These are phyloP conservation scores for Flagelloscypha sp. DNA, from an alignment of 768 basidiomycete species.

Conservation along the genomic window DNA sequence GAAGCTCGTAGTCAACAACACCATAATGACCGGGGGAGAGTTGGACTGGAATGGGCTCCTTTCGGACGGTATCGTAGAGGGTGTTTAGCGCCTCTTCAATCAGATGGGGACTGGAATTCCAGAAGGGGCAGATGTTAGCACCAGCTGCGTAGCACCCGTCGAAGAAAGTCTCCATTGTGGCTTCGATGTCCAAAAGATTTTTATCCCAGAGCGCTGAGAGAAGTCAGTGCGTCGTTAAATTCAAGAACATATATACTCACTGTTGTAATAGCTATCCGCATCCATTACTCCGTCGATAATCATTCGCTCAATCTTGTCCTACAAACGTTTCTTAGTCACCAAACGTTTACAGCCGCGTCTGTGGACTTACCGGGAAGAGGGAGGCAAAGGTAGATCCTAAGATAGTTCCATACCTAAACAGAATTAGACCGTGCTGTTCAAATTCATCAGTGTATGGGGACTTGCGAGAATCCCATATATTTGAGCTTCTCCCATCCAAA, in stretches of 20 bases:
- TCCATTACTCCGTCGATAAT: constrained; percentile 35
- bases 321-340: background rate
- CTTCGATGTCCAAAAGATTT: constrained; percentile 29
- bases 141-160: constrained; percentile 29
- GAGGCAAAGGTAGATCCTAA: constrained; percentile 19
- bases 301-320: constrained; percentile 31
- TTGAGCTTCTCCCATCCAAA: constrained; percentile 9
- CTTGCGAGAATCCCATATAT: constrained; percentile 26
- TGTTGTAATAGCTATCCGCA: constrained; percentile 29
- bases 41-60: constrained; percentile 25
- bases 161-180: constrained; percentile 27
- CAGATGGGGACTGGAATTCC: constrained; percentile 24
- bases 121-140: constrained; percentile 28
- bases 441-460: constrained; percentile 13
- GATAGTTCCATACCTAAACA: constrained; percentile 19
- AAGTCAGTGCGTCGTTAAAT: background rate
- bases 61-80: constrained; percentile 23
- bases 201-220: constrained; percentile 24
- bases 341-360: background rate
- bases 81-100: constrained; percentile 27
- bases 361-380: constrained; percentile 17
- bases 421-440: background rate
- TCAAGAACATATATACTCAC: constrained; percentile 14
- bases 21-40: constrained; percentile 22
- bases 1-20: constrained; percentile 25